phyloP scores from a whole-genome alignment of 1,284 basidiomycete species.

The Athelia psychrophila region DNA sequence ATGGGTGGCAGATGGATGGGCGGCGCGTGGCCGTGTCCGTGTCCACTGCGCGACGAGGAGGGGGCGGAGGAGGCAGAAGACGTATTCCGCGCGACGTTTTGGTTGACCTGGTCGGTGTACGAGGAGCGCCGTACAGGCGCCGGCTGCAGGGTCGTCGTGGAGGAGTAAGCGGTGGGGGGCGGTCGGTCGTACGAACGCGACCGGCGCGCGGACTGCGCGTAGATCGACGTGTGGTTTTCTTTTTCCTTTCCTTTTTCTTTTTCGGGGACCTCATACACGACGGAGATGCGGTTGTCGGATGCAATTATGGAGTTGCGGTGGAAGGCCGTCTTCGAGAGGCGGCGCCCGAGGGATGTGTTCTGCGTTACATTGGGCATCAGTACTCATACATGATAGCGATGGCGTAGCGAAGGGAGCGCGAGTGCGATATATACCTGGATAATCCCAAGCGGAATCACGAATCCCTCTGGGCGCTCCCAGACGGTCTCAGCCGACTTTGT shows the following conservation, averaged over 20 bases:
- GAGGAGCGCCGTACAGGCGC: background rate
- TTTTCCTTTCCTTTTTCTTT: slow-evolving; percentile 4
- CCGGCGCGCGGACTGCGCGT: background rate
- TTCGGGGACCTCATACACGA: slow-evolving; percentile 3
- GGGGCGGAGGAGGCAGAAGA: background rate
- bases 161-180: background rate
- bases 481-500: slow-evolving; percentile 85
- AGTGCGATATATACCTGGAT: slow-evolving; percentile 60
- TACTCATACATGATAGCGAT: no score
- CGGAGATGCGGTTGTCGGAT: slow-evolving; percentile 9
- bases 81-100: background rate
- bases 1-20: slow-evolving; percentile 49
- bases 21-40: background rate
- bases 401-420: background rate
- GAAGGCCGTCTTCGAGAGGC: slow-evolving; percentile 44
- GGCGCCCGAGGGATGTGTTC: slow-evolving; percentile 74
- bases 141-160: slow-evolving; percentile 15
- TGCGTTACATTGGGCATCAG: slow-evolving; percentile 25
- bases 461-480: slow-evolving; percentile 84
- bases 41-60: background rate
- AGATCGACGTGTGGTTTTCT: slow-evolving; percentile 16
- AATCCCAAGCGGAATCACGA: slow-evolving; percentile 87
- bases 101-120: background rate
- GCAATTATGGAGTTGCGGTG: slow-evolving; percentile 37
- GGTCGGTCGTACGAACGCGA: slow-evolving; percentile 18